These are phyloP conservation scores for Tulasnella sp. DNA, from an alignment of 768 basidiomycete species.

Conservation along the genomic window DNA sequence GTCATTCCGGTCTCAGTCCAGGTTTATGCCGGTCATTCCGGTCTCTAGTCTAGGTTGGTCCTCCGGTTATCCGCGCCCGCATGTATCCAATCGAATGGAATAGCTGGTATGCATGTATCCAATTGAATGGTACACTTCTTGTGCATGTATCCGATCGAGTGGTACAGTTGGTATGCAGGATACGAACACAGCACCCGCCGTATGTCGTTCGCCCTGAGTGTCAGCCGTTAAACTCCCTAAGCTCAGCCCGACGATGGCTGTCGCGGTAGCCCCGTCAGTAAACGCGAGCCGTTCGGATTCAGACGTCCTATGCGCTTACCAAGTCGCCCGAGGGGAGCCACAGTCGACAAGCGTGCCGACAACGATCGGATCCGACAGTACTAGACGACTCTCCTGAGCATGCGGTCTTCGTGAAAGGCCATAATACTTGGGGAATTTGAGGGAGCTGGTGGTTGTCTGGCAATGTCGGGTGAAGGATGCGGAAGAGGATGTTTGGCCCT, in stretches of 20 bases:
- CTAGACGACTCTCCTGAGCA: too few relatives aligned
- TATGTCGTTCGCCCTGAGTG: not conserved
- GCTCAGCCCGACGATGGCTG: not conserved
- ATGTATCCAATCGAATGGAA: too few relatives aligned
- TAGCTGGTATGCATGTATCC: too few relatives aligned
- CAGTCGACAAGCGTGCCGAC: not conserved
- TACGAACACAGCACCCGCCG: not conserved
- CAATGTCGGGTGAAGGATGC: too few relatives aligned
- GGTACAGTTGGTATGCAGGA: not conserved
- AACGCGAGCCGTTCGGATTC: not conserved
- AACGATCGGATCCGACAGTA: too few relatives aligned
- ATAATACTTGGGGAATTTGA: too few relatives aligned
- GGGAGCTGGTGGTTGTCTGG: too few relatives aligned
- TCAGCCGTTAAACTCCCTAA: not conserved
- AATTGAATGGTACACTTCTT: too few relatives aligned
- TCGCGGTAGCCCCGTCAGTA: not conserved
- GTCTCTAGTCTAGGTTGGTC: not conserved
- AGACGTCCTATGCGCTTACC: not conserved
- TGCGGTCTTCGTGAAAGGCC: too few relatives aligned
- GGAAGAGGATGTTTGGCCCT: too few relatives aligned
- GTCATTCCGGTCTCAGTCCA: not conserved
- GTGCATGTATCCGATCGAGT: too few relatives aligned
- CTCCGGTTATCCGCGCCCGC: not conserved
- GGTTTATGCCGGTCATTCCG: not conserved
- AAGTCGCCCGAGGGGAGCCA: not conserved